Base-by-base conservation (phyloP, 805 yeast species). In the Lipomyces spencermartinsiae region DNA sequence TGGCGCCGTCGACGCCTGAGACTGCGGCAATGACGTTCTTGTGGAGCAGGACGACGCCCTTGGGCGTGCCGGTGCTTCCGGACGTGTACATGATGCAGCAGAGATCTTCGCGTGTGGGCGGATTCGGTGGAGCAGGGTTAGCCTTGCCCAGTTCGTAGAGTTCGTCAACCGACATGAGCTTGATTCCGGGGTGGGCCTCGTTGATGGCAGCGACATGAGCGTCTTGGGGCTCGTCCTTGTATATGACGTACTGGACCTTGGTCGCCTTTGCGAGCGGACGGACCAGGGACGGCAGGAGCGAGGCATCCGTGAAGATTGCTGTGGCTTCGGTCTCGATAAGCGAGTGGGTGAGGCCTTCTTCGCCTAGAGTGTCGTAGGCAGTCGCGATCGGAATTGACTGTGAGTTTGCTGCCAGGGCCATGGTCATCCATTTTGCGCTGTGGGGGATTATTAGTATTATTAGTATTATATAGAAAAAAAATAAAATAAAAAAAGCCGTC, bases 291-390 rank as follows among this genome's bases (percentile, higher is more conserved):
- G 77, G 75, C 73, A 95, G 83, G 68, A 93, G 83, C 22, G 85
- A 83, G 76, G 90, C 93, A 78, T 95, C 98, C 58, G 97, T 90
- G 80, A 90, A 92, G 68, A 95, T 83, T 29, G 89, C 97, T 63
- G 80, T 83, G 34, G 97, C 87, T 60, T 84, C 91, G 3, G 98
- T 92, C 81, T 93, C 91, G 54, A 85, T 83, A 76, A 95, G 83
- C 2, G 98, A 93, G 80, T 90, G 97, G 66, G 89, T 89, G 76
- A 93, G 84, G 33, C 80, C 81, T 49, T 85, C 84, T 79, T 92
- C 97, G 66, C 98, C 98, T 73, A 93, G 83, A 56, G 97, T 92
- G 79, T 93, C 98, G 79, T 95, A 95, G 51, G 99, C 98, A 16
- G 99, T 95, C 54, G 93, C 98, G 66, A 90, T 85, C 31, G 98